Base-by-base conservation (phyloP, 2,329 filamentous ascomycete species). In the Tolypocladium endophyticum region DNA sequence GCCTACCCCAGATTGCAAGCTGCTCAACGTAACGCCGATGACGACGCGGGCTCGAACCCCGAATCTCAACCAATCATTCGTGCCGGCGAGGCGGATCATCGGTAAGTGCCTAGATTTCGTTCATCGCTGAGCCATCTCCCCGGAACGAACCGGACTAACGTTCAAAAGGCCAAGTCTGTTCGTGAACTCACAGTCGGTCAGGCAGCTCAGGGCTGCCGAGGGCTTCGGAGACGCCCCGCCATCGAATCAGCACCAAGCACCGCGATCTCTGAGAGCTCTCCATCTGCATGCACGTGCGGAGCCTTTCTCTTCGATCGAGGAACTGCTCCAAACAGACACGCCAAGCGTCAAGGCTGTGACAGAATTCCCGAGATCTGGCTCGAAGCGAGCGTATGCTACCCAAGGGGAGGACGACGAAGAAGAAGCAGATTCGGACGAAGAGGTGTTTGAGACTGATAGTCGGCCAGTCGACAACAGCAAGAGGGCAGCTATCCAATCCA, bases 121-220 rank as follows among this genome's bases (percentile, higher is more conserved):
- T 35, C 30, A 20, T 7, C 18, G 18, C 30, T 35, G 30, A 2
- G 30, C 50, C 28, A n/a, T 20, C 18, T 20, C 2, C 14, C 2
- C n/a, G 2, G 18, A n/a, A 12, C 20, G 9, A 5, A n/a, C 23
- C 9, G 20, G n/a, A 20, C 20, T 36, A 54, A 54, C 30, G 5
- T 54, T 23, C 11, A 23, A 25, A 28, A 56, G 53, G 36, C 33
- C 53, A 38, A 45, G n/a, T 25, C n/a, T 58, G 6, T 58, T 50
- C 18, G 3, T 5, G 20, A 30, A 45, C 18, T 33, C 16, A 14
- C 33, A 55, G n/a, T 59, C 57, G 14, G 63, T 71, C 55, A 68
- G 68, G 20, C 67, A 69, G 50, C 65, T 64, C n/a, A 70, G 69
- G 54, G 60, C 60, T 28, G 59, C 61, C 38, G 45, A 65, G n/a